Base-by-base conservation (phyloP, 352 stramenopile species). In the Globisporangium spinosum region DNA sequence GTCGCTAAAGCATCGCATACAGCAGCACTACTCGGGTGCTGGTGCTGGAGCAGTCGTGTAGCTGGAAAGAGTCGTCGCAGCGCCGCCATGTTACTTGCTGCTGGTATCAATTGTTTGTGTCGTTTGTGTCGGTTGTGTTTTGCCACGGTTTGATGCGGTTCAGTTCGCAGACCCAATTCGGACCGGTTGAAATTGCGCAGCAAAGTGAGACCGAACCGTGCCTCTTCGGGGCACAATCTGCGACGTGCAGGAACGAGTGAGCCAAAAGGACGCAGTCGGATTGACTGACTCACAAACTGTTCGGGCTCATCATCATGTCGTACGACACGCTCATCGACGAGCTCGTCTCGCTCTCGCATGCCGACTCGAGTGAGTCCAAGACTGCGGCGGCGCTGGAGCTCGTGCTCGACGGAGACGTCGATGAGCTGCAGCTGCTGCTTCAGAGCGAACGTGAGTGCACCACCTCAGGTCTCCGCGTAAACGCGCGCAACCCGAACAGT, bases 301-400 rank as follows among this genome's bases (percentile, higher is more conserved):
- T 43, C 10, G 3, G 25, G n/a, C 25, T 64, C 53, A 35, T 67
- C 54, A 43, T 38, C 7, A 77, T 76, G 69, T 55, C 72, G 56
- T 84, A 71, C 10, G 72, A 53, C 7, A 72, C 79, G 20, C 73
- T 91, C 23, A 40, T 91, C 15, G 80, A 82, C 60, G 79, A 87
- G 49, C 68, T 91, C 12, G 58, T 89, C 0, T 73, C 67, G 9
- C 43, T 67, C 35, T 58, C 67, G 9, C 22, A 65, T 40, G 47
- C 60, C 0, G 56, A 72, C 1, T 49, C 62, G 1, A n/a, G n/a
- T 5, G 38, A 15, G 4, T 43, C 58, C 12, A 56, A 54, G 32
- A 60, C 65, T 3, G 45, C 60, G 17, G 60, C 64, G 10, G 65
- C 73, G 9, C 62, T 86, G 12, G 64, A 79, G 45, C 54, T 85